Base-by-base conservation (phyloP, 139 green algal species). In the Closterium sp. region DNA sequence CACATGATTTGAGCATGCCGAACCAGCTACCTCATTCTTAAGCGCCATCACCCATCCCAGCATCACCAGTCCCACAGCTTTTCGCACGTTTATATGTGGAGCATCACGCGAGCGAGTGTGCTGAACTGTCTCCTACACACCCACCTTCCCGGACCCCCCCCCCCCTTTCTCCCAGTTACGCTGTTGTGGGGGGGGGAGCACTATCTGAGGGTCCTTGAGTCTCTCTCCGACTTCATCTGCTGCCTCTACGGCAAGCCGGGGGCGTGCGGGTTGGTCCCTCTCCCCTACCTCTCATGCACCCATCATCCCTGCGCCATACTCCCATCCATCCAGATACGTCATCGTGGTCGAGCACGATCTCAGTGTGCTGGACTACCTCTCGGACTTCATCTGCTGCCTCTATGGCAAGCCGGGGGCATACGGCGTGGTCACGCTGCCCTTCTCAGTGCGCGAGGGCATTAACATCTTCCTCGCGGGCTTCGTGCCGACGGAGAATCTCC, bases 151-250 rank as follows among this genome's bases (percentile, higher is more conserved):
- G 4, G 4, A 6, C 6, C 36, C 36, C 36, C 4, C 36, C 4
- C 36, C 4, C 6, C 36, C 36, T 6, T 55, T 6, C 4, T 55
- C 2, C 38, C 92, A 94, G 92, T 84, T 99, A 97, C 91, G 97
- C 99, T 7, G 98, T 99, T 32, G 97, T 99, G 23, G 98, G 99
- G 90, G 23, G 98, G 99, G 90, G 98, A 99, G 97, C 98, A 99
- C 95, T 97, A 99, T 90, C 93, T 98, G 86, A 95, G 95, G 25
- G 98, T 99, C 90, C 96, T 99, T 88, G 98, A 99, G 96, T 99
- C 99, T 95, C 95, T 99, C 23, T 98, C 97, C 2, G 98, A 99
- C 97, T 99, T 99, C 96, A 98, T 99, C 92, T 99, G 98, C 96
- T 99, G 98, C 96, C 95, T 99, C 92, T 99, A 99, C 91, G 98